These are phyloP conservation scores for Eremochloa ophiuroides DNA, from an alignment of 176 grass and related monocot species.

Conservation along the genomic window DNA sequence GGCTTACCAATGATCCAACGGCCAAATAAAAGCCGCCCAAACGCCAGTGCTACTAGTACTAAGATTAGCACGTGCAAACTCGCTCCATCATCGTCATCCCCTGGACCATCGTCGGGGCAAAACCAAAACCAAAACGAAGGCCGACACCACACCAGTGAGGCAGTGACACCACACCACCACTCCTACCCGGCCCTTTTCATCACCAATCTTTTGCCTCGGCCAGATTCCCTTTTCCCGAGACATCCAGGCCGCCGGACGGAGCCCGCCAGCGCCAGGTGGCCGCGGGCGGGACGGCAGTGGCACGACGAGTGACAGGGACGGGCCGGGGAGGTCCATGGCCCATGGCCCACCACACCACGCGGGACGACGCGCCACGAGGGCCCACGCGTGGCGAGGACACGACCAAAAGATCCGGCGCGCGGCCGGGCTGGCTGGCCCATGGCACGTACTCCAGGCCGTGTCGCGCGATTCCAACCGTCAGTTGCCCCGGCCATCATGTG, in stretches of 20 bases:
- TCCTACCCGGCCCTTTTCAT: no score
- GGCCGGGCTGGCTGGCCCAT: no score
- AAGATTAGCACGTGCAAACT: background rate
- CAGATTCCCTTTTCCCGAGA: background rate
- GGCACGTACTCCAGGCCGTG: background rate
- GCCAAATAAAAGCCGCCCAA: no score
- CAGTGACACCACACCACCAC: no score
- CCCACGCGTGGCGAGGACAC: constrained; percentile 11
- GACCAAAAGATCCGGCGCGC: no score
- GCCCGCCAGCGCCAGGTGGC: no score
- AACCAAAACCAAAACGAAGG: no score
- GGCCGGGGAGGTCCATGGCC: background rate
- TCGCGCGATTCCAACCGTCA: constrained; percentile 14
- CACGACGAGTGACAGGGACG: background rate
- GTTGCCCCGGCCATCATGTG: background rate
- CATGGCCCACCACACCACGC: background rate
- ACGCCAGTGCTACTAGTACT: no score
- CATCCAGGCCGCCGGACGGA: no score
- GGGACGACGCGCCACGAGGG: constrained; percentile 13
- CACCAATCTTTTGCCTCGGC: background rate
- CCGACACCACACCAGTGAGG: no score
- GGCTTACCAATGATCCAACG: no score
- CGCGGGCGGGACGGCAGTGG: background rate
- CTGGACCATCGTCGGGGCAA: background rate
- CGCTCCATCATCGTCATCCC: background rate